Evolutionary conservation across 78 protist species (phyloP), one percentile per base, ranked within the genome.

Genomic region (Dictyostelium capitatum): DNA sequence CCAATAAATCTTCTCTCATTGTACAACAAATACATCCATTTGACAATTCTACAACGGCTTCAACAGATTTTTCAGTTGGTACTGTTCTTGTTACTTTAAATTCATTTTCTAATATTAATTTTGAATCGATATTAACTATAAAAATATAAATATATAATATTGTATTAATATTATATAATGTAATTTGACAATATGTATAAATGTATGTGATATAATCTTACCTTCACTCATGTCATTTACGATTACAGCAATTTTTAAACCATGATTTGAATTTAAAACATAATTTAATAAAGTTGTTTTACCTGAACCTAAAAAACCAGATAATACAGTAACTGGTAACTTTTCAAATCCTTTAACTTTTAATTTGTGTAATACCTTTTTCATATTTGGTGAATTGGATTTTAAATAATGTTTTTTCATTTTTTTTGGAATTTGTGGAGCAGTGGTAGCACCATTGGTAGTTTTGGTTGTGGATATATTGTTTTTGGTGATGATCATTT

Each of bases 11-110:
- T 46, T 95, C 98, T 17, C 97, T 85, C 75, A 97, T 77, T 4
- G 98, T 96, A 90, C 98, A 97, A 83, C 99, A 98, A n/a, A 97
- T 97, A 95, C 99, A 98, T 37, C 99, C 99, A 91, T 98, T 97
- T 65, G 70, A 72, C 84, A 98, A 78, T 81, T 96, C 96, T 14
- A 98, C 96, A 80, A 97, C 23, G 46, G 79, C 73, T 43, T 95
- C 98, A 51, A 69, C 50, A 41, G 83, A 77, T 56, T 69, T 57
- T 54, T 79, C 92, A 23, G 73, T 67, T 41, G 83, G 74, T 9
- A 14, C 19, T 1, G 92, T 85, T 72, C 92, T 72, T 3, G 59
- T 25, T 4, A 85, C 48, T 37, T 30, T 17, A 59, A 74, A 85
- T 41, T 83, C 91, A 37, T 19, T 17, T 0, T 90, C 48, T 32